Percentiles rank a stretch among this genome's conserved stretches.
Conservation (phyloP, 129 eudicot genomes). For the Deinandra increscens region DNA sequence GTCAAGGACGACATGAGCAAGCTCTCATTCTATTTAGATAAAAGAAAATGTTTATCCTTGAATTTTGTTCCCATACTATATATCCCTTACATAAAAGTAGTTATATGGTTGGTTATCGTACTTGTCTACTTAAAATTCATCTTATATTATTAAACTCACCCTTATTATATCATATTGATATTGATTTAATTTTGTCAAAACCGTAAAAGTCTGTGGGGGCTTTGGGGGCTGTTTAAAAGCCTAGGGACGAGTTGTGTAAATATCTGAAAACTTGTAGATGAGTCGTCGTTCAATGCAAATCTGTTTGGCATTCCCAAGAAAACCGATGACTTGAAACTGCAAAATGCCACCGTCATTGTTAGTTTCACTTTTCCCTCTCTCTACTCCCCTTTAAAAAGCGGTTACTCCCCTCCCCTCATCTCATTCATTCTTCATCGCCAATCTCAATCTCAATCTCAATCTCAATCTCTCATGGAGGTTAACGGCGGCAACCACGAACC, state of each 20-base stretch:
- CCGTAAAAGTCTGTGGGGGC: neutral
- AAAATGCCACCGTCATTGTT: constrained; percentile 32
- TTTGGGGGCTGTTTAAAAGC: neutral
- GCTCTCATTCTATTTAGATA: too few relatives aligned
- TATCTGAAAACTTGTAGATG: constrained; percentile 17
- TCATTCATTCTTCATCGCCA: too few relatives aligned
- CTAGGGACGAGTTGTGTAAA: constrained; percentile 2
- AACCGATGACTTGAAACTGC: constrained; percentile 26
- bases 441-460: too few relatives aligned
- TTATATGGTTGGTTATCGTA: too few relatives aligned
- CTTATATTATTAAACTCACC: too few relatives aligned
- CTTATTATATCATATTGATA: too few relatives aligned
- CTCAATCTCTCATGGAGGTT: too few relatives aligned
- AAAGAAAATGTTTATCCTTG: too few relatives aligned
- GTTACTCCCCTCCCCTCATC: constrained; percentile 6
- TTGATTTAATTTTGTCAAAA: neutral
- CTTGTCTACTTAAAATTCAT: too few relatives aligned
- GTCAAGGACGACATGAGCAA: too few relatives aligned
- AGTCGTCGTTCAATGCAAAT: constrained; percentile 34
- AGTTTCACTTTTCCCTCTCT: constrained; percentile 37
- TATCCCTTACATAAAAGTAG: too few relatives aligned
- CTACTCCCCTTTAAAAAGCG: constrained; percentile 39
- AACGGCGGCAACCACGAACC: neutral
- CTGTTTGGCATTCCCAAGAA: constrained; percentile 21
- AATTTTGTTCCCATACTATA: too few relatives aligned